Base-by-base conservation (phyloP, 2,329 filamentous ascomycete species). In the Botrytis aclada region DNA sequence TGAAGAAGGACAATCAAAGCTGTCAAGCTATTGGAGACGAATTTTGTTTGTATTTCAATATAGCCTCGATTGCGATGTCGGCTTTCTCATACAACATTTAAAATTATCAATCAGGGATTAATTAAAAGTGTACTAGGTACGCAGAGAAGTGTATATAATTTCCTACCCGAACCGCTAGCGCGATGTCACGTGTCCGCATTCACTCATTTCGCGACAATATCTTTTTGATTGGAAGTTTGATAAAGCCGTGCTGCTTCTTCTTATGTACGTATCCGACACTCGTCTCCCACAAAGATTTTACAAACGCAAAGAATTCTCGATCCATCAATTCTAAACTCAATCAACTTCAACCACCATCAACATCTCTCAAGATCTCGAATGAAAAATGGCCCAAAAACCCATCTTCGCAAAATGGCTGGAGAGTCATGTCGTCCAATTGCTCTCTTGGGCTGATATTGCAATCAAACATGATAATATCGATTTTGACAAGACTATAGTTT, bases 361-460 rank as follows among this genome's bases (percentile, higher is more conserved):
- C 9, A 3, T 34, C 29, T 60, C 56, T 60, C 56, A 32, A 34
- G 5, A 34, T 22, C 32, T 60, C 9, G 29, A 22, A 60, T 60
- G 0, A 60, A 32, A 34, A 22, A 45, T 64, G 62, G 41, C n/a
- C 37, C 16, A 37, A 39, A 39, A 39, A 39, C 20, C 16, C 16
- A 7, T 8, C 66, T 18, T 22, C 41, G 66, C 66, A 58, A 34
- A 69, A 60, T 69, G 66, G 51, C 25, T 34, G 8, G 37, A 64
- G 8, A 16, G 16, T 37, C 22, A 51, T 9, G 16, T 47, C 8
- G n/a, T 71, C 8, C 8, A 64, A 29, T 60, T 71, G n/a, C 58
- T 71, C 25, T 41, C 60, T 29, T 71, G 69, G 69, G n/a, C 51
- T 39, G 37, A 71, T 41, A 1, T 62, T 29, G 63, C 43, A n/a